Conservation (phyloP, 2,329 filamentous ascomycete species). For the Penicillium sclerotiorum region DNA sequence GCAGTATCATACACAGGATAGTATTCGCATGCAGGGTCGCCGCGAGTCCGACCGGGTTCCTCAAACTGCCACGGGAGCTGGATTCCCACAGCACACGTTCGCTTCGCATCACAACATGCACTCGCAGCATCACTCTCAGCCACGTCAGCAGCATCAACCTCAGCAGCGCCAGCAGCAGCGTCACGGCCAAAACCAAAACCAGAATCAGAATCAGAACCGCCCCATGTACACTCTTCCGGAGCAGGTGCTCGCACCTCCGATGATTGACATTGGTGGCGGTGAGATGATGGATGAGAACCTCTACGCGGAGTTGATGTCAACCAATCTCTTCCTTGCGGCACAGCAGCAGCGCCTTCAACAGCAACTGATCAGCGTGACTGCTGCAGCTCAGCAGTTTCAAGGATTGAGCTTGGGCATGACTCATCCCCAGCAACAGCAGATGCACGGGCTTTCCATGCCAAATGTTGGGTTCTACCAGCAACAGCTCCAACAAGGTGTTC, state of each 20-base stretch:
- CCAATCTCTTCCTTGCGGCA: slow-evolving; percentile 88
- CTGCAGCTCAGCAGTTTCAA: slow-evolving; percentile 80
- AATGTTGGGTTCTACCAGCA: slow-evolving; percentile 64
- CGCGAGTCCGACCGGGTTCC: slow-evolving; percentile 54
- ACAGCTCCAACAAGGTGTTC: slow-evolving; percentile 67
- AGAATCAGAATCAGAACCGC: slow-evolving; percentile 42
- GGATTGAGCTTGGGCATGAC: slow-evolving; percentile 66
- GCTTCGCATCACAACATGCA: slow-evolving; percentile 34
- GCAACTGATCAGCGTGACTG: slow-evolving; percentile 82
- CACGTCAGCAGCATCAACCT: neutral
- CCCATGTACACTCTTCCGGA: slow-evolving; percentile 74
- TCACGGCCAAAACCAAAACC: neutral
- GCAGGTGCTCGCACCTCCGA: slow-evolving; percentile 71
- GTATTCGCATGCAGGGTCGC: slow-evolving; percentile 52
- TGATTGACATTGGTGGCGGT: slow-evolving; percentile 67
- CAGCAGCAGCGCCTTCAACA: slow-evolving; percentile 95
- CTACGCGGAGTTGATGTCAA: slow-evolving; percentile 86
- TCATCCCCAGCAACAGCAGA: slow-evolving; percentile 38
- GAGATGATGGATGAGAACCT: slow-evolving; percentile 81
- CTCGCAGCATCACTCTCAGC: slow-evolving; percentile 29
- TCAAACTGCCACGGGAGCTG: slow-evolving; percentile 61
- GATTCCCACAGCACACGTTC: slow-evolving; percentile 52
- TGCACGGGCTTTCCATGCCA: slow-evolving; percentile 53
- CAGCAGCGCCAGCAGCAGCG: neutral
- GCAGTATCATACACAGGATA: slow-evolving; percentile 56